Evolutionary conservation across 2,329 filamentous ascomycete species (phyloP).

Genomic region (Verticillium klebahnii): DNA sequence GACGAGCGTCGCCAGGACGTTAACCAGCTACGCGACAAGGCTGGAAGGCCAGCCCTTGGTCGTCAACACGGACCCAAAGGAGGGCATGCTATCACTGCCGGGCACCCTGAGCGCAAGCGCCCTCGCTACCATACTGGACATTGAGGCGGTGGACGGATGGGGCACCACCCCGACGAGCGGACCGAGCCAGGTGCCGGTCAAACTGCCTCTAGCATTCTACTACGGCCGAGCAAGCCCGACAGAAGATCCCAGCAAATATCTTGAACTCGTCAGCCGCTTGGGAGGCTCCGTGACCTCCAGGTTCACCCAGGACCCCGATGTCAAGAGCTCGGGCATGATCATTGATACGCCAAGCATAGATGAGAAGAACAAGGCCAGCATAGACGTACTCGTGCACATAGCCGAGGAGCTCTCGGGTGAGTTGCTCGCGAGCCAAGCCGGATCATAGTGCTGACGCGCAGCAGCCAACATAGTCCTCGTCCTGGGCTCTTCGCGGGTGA

Average conservation of each 20-base stretch:
- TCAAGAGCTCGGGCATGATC: constrained; percentile 71
- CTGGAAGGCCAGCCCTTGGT: constrained; percentile 71
- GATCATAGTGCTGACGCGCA: constrained; percentile 27
- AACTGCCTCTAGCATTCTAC: constrained; percentile 86
- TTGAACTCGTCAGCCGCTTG: constrained; percentile 68
- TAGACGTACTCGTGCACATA: constrained; percentile 79
- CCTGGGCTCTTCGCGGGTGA: constrained; percentile 72
- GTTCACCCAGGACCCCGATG: constrained; percentile 68
- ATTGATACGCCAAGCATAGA: constrained; percentile 77
- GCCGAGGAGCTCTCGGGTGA: constrained; percentile 49
- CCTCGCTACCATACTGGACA: constrained; percentile 81
- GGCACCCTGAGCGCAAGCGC: constrained; percentile 83
- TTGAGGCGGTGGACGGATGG: constrained; percentile 75
- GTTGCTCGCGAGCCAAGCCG: constrained; percentile 1
- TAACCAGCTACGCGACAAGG: constrained; percentile 76
- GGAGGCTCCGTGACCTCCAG: constrained; percentile 74
- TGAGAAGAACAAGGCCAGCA: constrained; percentile 58
- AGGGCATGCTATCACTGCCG: constrained; percentile 72
- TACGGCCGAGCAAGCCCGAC: constrained; percentile 72
- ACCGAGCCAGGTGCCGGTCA: constrained; percentile 82
- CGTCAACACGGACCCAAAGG: constrained; percentile 78
- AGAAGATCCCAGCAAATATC: constrained; percentile 69
- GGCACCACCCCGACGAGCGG: constrained; percentile 88
- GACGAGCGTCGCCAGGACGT: constrained; percentile 70
- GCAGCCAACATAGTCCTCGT: constrained; percentile 77